A percentile compares a stretch with the other conserved stretches of the same genome.
These are phyloP conservation scores for Boletellus ananas DNA, from an alignment of 768 basidiomycete species.

Conservation along the genomic window DNA sequence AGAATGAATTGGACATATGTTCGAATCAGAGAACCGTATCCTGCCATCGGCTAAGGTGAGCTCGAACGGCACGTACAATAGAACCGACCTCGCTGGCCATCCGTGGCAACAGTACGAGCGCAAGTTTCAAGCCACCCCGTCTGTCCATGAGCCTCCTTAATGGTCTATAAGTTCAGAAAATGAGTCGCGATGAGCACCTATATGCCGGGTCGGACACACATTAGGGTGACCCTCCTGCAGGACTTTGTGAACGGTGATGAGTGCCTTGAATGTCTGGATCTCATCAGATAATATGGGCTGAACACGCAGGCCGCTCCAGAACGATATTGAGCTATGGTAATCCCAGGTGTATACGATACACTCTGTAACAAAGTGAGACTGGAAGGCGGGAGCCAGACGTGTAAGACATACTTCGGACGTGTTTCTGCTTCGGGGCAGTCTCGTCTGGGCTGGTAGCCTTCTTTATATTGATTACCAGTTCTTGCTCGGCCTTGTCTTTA, in stretches of 20 bases:
- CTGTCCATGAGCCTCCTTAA: slow-evolving; percentile 96
- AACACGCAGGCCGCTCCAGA: slow-evolving; percentile 96
- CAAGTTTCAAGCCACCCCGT: slow-evolving; percentile 99
- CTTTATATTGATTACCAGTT: slow-evolving; percentile 93
- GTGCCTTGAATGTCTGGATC: slow-evolving; percentile 96
- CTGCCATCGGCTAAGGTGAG: slow-evolving; percentile 38
- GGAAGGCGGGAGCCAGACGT: slow-evolving; percentile 6
- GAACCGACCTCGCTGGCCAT: slow-evolving; percentile 68
- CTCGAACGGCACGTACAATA: background rate
- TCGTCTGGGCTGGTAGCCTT: slow-evolving; percentile 97
- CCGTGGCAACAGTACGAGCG: slow-evolving; percentile 77
- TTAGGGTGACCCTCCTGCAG: slow-evolving; percentile 96
- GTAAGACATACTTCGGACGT: slow-evolving; percentile 83
- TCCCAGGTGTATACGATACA: slow-evolving; percentile 99
- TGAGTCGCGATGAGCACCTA: slow-evolving; percentile 8
- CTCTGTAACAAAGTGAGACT: slow-evolving; percentile 48
- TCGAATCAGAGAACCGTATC: slow-evolving; percentile 88
- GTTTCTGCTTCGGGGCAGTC: slow-evolving; percentile 97
- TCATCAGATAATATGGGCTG: slow-evolving; percentile 97
- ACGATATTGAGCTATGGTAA: slow-evolving; percentile 95
- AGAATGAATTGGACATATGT: slow-evolving; percentile 96
- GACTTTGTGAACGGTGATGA: slow-evolving; percentile 97
- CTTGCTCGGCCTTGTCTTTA: slow-evolving; percentile 96
- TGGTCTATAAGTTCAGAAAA: slow-evolving; percentile 52
- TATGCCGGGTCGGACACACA: slow-evolving; percentile 39